Evolutionary conservation across 768 basidiomycete species (phyloP).

Genomic region (Podaxis sp.): DNA sequence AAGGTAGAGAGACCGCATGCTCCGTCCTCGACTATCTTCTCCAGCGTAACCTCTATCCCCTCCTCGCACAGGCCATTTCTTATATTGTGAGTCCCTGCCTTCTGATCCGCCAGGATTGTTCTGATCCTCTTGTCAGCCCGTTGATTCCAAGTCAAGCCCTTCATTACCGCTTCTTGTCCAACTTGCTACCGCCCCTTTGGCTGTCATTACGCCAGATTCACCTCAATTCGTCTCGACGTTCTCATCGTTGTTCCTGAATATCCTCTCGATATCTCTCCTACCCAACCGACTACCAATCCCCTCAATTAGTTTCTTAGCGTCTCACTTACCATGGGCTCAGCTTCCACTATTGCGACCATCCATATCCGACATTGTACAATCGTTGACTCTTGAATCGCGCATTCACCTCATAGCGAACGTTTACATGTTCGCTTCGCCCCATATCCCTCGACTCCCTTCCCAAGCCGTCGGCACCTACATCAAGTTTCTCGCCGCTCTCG

Average conservation of each 20-base stretch:
- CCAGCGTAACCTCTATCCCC: constrained; percentile 41
- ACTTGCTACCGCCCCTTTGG: constrained; percentile 43
- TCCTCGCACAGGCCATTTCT: constrained; percentile 39
- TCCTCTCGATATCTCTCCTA: constrained; percentile 74
- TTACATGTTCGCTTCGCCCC: constrained; percentile 58
- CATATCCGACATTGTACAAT: constrained; percentile 26
- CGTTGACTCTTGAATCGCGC: constrained; percentile 29
- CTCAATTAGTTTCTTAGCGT: constrained; percentile 62
- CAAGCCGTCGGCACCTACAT: constrained; percentile 53
- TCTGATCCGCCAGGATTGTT: background rate
- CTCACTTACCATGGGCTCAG: constrained; percentile 52
- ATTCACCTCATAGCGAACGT: constrained; percentile 75
- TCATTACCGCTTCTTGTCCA: constrained; percentile 45
- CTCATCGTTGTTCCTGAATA: constrained; percentile 41
- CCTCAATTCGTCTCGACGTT: constrained; percentile 33
- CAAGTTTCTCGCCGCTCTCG: constrained; percentile 44
- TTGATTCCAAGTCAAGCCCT: constrained; percentile 55
- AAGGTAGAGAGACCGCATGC: constrained; percentile 29
- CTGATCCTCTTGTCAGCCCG: constrained; percentile 36
- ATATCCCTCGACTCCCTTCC: constrained; percentile 49
- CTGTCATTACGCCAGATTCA: constrained; percentile 22
- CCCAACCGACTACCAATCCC: constrained; percentile 70
- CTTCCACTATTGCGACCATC: constrained; percentile 28
- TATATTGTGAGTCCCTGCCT: constrained; percentile 44
- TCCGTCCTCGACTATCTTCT: constrained; percentile 46